phyloP scores from a whole-genome alignment of 495 filamentous ascomycete species.

The Massariosphaeria phaeospora region DNA sequence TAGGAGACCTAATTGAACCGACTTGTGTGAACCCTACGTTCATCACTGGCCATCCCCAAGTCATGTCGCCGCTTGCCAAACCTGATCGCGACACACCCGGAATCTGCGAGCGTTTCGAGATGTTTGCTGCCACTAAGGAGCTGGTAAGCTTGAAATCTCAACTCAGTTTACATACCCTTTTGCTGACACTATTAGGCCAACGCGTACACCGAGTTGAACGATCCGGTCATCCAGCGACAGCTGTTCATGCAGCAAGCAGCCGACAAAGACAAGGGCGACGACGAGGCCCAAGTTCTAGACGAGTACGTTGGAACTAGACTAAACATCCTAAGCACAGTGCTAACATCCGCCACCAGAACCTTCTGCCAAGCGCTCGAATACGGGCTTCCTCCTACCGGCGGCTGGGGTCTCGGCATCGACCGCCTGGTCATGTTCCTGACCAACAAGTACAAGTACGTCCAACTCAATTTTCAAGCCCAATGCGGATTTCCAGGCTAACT shows the following conservation, averaged over 20 bases:
- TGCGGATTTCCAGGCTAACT: too few species aligned
- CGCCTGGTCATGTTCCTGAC: constrained; percentile 96
- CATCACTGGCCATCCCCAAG: constrained; percentile 84
- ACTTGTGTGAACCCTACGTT: constrained; percentile 94
- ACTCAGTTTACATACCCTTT: too few species aligned
- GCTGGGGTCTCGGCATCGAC: constrained; percentile 97
- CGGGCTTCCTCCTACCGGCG: constrained; percentile 87
- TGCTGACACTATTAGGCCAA: too few species aligned
- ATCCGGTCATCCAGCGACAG: constrained; percentile 88
- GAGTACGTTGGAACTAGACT: too few species aligned
- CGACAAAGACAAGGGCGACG: constrained; percentile 94
- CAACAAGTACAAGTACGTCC: too few species aligned
- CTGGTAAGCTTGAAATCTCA: too few species aligned
- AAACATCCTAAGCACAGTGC: too few species aligned
- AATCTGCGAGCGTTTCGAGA: constrained; percentile 94
- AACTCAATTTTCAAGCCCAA: too few species aligned
- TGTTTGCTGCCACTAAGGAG: constrained; percentile 96
- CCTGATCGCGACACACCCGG: constrained; percentile 76
- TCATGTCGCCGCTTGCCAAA: constrained; percentile 98
- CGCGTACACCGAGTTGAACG: constrained; percentile 97
- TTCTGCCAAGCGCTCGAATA: constrained; percentile 83
- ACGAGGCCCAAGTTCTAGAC: constrained; percentile 92
- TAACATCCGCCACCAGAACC: too few species aligned
- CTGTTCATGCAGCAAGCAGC: constrained; percentile 94
- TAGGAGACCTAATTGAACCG: constrained; percentile 81